Base-by-base conservation (phyloP, 2,329 filamentous ascomycete genomes). In the Thelonectria olida region DNA sequence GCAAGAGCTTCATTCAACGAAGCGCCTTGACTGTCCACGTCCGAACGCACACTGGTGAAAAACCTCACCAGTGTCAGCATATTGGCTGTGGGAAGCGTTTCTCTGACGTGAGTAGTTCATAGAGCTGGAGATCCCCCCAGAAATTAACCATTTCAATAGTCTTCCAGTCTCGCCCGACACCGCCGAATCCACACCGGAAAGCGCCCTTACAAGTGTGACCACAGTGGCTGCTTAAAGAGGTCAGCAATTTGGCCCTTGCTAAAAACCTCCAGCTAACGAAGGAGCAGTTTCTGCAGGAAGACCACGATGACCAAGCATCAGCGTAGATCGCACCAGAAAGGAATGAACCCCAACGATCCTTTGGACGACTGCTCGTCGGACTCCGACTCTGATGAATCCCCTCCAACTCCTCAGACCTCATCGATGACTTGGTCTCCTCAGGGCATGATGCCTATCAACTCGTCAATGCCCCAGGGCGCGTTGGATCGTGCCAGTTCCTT, bases 251-350 rank as follows among this genome's bases (percentile, higher is more conserved):
- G 20, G 15, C 45, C 23, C 60, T 27, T 23, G 28, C 42, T 13
- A 17, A 7, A 45, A 49, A 39, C 15, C 41, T 15, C 44, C 10
- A 61, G 62, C 67, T 74, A 57, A 74, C 65, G 39, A 34, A n/a
- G 13, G 23, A 25, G 28, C 66, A 90, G 89, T 74, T 91, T 91
- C 74, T 91, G 89, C 75, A 83, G 89, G 55, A 91, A 91, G 75
- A 91, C 88, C 5, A 91, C 88, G 55, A 88, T 89, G 87, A 85
- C 90, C 55, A 90, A 90, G 76, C 87, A 89, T 72, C 86, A 89
- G 72, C 80, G 86, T 53, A 81, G 86, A 23, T 87, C 85, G 2
- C 86, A 89, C 71, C 85, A 88, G 68, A 82, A 85, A 64, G 83
- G 86, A 36, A 77, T 85, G 56, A 81, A 87, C 67, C 81, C 83